Evolutionary conservation across 2,329 filamentous ascomycete genomes (phyloP), one percentile per base, ranked within the genome.

Genomic region (Colletotrichum lindemuthianum): DNA sequence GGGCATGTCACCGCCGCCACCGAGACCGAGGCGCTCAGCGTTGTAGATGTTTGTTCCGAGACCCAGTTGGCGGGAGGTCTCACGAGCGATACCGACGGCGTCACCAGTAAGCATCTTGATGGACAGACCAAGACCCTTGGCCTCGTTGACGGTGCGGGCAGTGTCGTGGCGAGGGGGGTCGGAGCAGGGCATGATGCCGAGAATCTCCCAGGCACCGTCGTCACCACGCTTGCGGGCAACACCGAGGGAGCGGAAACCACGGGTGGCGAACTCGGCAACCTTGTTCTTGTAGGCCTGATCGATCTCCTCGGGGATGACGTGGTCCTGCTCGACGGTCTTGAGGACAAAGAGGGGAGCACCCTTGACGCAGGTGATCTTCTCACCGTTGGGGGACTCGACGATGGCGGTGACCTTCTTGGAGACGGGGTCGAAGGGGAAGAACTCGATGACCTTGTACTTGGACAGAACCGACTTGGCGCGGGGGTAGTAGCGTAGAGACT

Each of bases 61-160:
- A 83, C 93, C 92, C 70, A 97, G 90, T 81, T 96, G 92, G 74
- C 92, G 92, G 59, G 92, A 96, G 71, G 92, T 96, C 81, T 97
- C 93, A 82, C 92, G 90, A 72, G 93, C 93, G 77, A 97, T 97
- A 79, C 92, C 93, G 76, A 97, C 93, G 70, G 93, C 92, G 76
- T 97, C 93, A 86, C 93, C 93, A 81, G 93, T 97, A 82, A 97
- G 87, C 92, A 97, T 97, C 86, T 97, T 97, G 81, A 97, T 93
- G 71, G 91, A 93, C 67, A 97, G 85, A 84, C 93, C 93, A 64
- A 97, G 88, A 69, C 84, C 86, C 85, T 96, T 95, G 74, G 93
- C 93, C 80, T 97, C 93, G 78, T 92, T 90, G 81, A 97, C 92
- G 67, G 93, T 97, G 78, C 92, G 92, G 73, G 90, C 92, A 71